Base-by-base conservation (phyloP, 1,284 basidiomycete species). In the Moesziomyces sp. region DNA sequence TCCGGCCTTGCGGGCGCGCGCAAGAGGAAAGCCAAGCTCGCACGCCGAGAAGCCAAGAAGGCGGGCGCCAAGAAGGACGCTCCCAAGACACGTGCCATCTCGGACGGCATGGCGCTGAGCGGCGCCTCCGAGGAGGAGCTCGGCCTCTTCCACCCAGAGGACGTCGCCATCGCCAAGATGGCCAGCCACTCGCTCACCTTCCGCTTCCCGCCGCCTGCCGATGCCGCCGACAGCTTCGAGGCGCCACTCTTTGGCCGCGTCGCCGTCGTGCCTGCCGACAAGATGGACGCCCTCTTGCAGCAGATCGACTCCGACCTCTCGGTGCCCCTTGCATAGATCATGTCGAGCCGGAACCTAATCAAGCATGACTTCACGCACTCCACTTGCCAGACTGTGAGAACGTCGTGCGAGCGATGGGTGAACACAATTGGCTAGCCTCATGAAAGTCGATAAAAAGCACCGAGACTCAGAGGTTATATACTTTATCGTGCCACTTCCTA, bases 81-180 rank as follows among this genome's bases (percentile, higher is more conserved):
- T 16, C 58, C 56, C 42, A 72, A 66, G 45, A 46, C 60, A 23
- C 40, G 67, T 13, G 56, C 46, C 23, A 76, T 70, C 23, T 56
- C 74, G 49, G 59, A 76, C 44, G 60, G 73, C 0, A 64, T 71
- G 52, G 62, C 54, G 2, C 16, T 64, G 23, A 47, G 52, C 28
- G 57, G 52, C 1, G 53, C 21, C 10, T 56, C 58, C 8, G 73
- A 68, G 21, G 75, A 79, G 19, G 74, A 78, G 40, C 46, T 79
- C 14, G 80, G 80, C 10, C 63, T 79, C n/a, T 83, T 83, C 62
- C 80, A 81, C 50, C 81, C 81, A 0, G 81, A 83, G 47, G 81
- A 83, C 51, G 70, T 80, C 47, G 60, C 79, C 19, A 68, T 83
- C 21, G 58, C 67, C 11, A 65, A 75, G 51, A 52, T 65, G 35